phyloP scores from a whole-genome alignment of 192 early-diverging fungal genomes.

The Coemansia nantahalensis region DNA sequence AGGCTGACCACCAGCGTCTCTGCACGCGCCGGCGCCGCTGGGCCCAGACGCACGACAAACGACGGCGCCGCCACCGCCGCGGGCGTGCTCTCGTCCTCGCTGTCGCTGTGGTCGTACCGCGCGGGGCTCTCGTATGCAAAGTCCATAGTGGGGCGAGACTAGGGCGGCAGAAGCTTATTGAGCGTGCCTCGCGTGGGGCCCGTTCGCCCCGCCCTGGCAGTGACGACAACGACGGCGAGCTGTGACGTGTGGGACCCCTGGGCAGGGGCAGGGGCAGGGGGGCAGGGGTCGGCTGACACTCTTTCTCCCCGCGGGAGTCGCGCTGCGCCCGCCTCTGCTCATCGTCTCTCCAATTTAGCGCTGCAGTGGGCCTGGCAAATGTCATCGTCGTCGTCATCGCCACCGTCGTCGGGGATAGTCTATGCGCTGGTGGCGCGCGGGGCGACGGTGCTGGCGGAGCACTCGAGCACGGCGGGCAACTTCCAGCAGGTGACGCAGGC shows the following conservation, averaged over 20 bases:
- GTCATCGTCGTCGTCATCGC: too few species aligned
- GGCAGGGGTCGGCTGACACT: too few species aligned
- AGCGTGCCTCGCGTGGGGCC: too few species aligned
- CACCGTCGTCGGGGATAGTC: slow-evolving; percentile 63
- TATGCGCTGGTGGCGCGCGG: slow-evolving; percentile 80
- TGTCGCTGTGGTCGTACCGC: slow-evolving; percentile 48
- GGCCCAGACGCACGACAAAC: slow-evolving; percentile 28
- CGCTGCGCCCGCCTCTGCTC: too few species aligned
- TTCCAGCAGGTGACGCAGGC: slow-evolving; percentile 80
- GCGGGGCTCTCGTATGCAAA: slow-evolving; percentile 38
- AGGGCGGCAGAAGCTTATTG: too few species aligned
- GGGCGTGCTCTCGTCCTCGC: slow-evolving; percentile 26
- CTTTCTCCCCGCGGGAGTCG: too few species aligned
- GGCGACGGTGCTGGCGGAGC: slow-evolving; percentile 75
- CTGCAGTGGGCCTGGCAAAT: too few species aligned
- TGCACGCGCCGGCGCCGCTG: background rate
- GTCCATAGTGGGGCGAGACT: too few species aligned
- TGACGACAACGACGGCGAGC: too few species aligned
- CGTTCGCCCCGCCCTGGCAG: too few species aligned
- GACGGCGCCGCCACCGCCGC: background rate
- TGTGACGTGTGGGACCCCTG: too few species aligned
- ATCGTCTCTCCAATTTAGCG: background rate
- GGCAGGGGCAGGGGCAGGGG: too few species aligned
- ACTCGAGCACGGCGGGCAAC: slow-evolving; percentile 78
- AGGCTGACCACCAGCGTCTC: slow-evolving; percentile 36